These are phyloP conservation scores for Neurospora tetrasperma DNA, from an alignment of 495 filamentous ascomycete genomes.

Conservation along the genomic window DNA sequence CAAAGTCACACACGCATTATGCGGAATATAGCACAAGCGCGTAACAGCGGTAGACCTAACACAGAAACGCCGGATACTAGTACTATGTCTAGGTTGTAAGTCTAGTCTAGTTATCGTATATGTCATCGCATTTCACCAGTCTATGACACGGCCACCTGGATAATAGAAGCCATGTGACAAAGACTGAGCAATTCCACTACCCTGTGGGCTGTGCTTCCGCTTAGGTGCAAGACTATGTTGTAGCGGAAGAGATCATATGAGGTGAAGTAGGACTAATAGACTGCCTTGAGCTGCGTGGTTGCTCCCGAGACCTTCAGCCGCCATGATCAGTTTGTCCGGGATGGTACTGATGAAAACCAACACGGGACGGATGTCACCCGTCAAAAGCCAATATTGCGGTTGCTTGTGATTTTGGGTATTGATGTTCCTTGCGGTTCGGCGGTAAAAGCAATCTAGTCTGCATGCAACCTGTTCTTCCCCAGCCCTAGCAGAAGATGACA, in stretches of 20 bases:
- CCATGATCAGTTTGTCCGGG: not conserved
- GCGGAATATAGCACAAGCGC: not conserved
- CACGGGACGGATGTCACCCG: not conserved
- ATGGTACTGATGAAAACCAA: not conserved
- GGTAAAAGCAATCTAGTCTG: conserved; percentile 13
- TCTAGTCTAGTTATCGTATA: not conserved
- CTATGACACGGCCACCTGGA: not conserved
- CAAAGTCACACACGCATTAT: not conserved
- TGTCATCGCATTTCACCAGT: not conserved
- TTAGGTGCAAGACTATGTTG: not conserved
- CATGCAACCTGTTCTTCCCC: conserved; percentile 22
- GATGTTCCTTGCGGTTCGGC: conserved; percentile 6
- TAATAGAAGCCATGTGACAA: not conserved
- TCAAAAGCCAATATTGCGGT: conserved; percentile 1
- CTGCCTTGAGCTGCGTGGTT: not conserved
- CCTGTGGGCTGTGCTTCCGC: not conserved
- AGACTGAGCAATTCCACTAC: not conserved
- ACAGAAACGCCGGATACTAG: not conserved
- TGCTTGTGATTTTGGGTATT: not conserved
- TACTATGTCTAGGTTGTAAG: not conserved
- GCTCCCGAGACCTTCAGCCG: not conserved
- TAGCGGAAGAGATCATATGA: not conserved
- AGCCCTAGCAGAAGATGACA: conserved; percentile 14
- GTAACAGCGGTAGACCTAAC: not conserved
- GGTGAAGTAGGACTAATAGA: not conserved